phyloP scores from a whole-genome alignment of 257 asterid genomes.

The Hygrophila difformis region DNA sequence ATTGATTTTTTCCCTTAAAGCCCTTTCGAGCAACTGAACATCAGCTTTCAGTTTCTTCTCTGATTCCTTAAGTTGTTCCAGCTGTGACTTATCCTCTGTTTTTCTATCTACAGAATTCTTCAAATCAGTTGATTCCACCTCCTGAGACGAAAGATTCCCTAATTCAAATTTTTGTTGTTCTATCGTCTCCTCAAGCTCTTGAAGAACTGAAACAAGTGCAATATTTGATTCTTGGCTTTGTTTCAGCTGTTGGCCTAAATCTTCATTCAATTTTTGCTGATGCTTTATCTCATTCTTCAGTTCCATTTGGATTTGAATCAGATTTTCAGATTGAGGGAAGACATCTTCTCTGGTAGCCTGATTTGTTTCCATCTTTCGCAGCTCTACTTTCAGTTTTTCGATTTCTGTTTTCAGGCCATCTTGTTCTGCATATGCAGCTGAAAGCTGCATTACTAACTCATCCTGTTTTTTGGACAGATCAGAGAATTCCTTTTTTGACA shows the following conservation, averaged over 20 bases:
- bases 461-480: slow-evolving; percentile 61
- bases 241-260: slow-evolving; percentile 52
- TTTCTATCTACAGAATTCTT: slow-evolving; percentile 19
- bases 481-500: slow-evolving; percentile 45
- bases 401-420: slow-evolving; percentile 51
- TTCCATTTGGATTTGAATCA: slow-evolving; percentile 38
- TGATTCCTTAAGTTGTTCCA: slow-evolving; percentile 37
- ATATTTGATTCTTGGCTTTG: slow-evolving; percentile 81
- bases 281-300: slow-evolving; percentile 56
- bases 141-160: slow-evolving; percentile 44
- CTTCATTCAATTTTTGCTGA: slow-evolving; percentile 50
- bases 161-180: slow-evolving; percentile 72
- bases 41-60: slow-evolving; percentile 35
- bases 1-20: slow-evolving; percentile 31
- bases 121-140: slow-evolving; percentile 14
- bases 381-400: slow-evolving; percentile 31
- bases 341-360: slow-evolving; percentile 23
- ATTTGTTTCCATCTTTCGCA: slow-evolving; percentile 25
- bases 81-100: slow-evolving; percentile 32
- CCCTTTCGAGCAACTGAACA: slow-evolving; percentile 30
- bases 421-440: slow-evolving; percentile 47
- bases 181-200: slow-evolving; percentile 70
- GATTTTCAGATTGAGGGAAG: slow-evolving; percentile 26
- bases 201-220: slow-evolving; percentile 78
- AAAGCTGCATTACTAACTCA: slow-evolving; percentile 54